Conservation (phyloP, 257 asterid species). For the Solanum clarkiae region DNA sequence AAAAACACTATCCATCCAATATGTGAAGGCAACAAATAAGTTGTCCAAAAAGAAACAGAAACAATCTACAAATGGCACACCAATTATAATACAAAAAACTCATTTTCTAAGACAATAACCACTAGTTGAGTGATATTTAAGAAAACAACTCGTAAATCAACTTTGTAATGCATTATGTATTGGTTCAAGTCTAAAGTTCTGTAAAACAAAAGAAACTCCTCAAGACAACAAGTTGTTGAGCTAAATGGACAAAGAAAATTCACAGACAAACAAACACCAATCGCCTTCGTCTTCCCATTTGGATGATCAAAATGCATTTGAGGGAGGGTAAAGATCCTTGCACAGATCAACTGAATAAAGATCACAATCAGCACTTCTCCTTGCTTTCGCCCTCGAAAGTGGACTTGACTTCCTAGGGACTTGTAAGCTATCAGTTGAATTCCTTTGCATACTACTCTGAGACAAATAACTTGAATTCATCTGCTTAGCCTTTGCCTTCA, state of each 20-base stretch:
- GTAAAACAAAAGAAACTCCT: not conserved
- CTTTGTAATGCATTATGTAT: not conserved
- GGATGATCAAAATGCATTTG: not conserved
- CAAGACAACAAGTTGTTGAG: conserved; percentile 30
- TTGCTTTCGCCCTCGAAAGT: conserved; percentile 37
- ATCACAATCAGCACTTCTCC: conserved; percentile 57
- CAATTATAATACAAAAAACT: not conserved
- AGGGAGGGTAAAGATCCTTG: conserved; percentile 40
- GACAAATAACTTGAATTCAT: conserved; percentile 8
- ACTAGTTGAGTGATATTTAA: not conserved
- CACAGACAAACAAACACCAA: not conserved
- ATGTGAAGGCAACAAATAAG: not conserved
- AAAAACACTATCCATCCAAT: not conserved
- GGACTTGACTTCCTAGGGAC: conserved; percentile 45
- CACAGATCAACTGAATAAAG: conserved; percentile 20
- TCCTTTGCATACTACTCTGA: conserved; percentile 26
- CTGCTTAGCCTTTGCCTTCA: conserved; percentile 30
- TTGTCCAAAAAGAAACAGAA: not conserved
- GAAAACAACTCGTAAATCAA: not conserved
- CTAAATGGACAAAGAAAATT: not conserved
- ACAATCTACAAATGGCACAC: not conserved
- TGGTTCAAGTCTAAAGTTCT: not conserved
- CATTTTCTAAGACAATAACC: not conserved
- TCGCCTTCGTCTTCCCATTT: not conserved
- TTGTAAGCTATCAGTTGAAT: conserved; percentile 37